phyloP scores from a whole-genome alignment of 768 basidiomycete species.

The Mycena maculata region DNA sequence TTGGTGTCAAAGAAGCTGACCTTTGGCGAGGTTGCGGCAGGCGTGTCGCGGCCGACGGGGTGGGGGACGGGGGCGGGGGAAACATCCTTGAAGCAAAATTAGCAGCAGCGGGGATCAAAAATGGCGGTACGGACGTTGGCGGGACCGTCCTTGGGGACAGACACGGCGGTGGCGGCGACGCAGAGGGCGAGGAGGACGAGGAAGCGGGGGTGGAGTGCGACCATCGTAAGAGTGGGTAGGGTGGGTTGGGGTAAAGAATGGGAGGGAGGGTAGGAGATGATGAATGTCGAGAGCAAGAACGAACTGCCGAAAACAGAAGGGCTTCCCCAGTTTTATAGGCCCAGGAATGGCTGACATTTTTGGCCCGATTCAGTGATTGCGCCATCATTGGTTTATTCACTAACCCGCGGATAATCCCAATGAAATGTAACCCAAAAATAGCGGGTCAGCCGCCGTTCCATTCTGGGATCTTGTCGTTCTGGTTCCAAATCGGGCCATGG shows the following conservation, averaged over 20 bases:
- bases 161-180: constrained; percentile 12
- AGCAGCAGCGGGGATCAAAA: constrained; percentile 2
- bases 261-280: constrained; percentile 14
- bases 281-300: constrained; percentile 15
- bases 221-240: constrained; percentile 24
- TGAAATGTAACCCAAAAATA: neutral
- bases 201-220: constrained; percentile 28
- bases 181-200: constrained; percentile 29
- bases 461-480: neutral
- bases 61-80: neutral
- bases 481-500: neutral
- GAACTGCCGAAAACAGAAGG: neutral
- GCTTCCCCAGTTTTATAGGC: neutral
- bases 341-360: neutral
- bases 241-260: constrained; percentile 3
- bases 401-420: neutral
- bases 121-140: neutral
- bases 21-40: neutral
- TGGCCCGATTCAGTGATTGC: neutral
- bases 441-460: neutral
- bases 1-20: neutral
- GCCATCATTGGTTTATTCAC: neutral
- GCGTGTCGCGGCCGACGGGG: neutral
- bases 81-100: neutral
- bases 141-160: neutral